Base-by-base conservation (phyloP, 148 eudicot genomes). In the Chenopodium suecicum region DNA sequence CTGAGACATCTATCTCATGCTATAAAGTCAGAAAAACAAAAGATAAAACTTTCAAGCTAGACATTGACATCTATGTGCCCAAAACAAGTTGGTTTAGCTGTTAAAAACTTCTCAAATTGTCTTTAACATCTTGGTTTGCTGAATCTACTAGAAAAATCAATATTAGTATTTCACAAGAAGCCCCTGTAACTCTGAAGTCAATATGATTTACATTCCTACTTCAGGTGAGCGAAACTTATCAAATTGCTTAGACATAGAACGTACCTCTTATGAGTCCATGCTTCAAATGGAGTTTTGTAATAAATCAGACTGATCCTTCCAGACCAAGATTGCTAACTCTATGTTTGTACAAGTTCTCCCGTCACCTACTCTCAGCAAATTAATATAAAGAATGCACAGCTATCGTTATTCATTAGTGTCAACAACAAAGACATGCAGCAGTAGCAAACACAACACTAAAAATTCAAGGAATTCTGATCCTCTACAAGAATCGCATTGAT, bases 281-380 rank as follows among this genome's bases (percentile, higher is more conserved):
- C 73, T 60, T 41, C 65, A 16, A 76, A 60, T 50, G n/a, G 31
- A 46, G 23, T 44, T 2, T 31, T 44, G n/a, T 27, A 7, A 9
- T 29, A 47, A 13, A 9, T 13, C 23, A 44, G 58, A 27, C 4
- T 10, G 41, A 70, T 76, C 72, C 23, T 7, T 70, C 64, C 31
- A 31, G 31, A 20, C 29, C 9, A 32, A 66, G 68, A 56, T 27
- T 34, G 58, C n/a, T 27, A 12, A 66, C 64, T 41, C 62, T 83
- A 83, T 56, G 63, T 31, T 31, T 69, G 75, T 69, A 80, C 80
- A 60, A 83, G 76, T 56, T 83, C 85, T 79, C 3, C 83, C 0
- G 41, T 60, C 80, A 83, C 83, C 86, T 83, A 70, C 17, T 67
- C 65, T 79, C 64, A 19, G 47, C 16, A 80, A 29, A 11, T 27